These are phyloP conservation scores for Exophiala spinifera DNA, from an alignment of 2,329 filamentous ascomycete genomes.

Conservation along the genomic window DNA sequence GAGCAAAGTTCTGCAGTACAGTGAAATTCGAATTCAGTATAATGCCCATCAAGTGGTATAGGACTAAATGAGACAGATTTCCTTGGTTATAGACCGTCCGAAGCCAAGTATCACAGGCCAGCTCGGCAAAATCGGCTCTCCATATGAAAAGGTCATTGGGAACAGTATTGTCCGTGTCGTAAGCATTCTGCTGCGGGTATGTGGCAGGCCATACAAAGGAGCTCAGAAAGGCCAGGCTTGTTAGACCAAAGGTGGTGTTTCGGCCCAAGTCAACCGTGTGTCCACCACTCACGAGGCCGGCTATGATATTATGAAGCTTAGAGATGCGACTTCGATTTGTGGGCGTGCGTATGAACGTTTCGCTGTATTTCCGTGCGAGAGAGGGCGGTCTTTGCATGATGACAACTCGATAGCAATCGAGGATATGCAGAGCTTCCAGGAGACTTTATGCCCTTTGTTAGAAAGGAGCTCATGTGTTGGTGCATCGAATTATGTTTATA, in stretches of 20 bases:
- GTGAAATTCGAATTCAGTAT: slow-evolving; percentile 13
- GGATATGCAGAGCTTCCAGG: slow-evolving; percentile 16
- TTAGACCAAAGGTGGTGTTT: not conserved
- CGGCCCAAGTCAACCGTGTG: not conserved
- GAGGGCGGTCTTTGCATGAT: slow-evolving; percentile 14
- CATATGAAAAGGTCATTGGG: slow-evolving; percentile 6
- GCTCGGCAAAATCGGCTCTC: slow-evolving; percentile 6
- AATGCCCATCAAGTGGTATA: slow-evolving; percentile 16
- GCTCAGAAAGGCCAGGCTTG: slow-evolving; percentile 5
- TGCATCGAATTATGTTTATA: too few relatives aligned
- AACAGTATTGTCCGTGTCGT: slow-evolving; percentile 1
- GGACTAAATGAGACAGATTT: not conserved
- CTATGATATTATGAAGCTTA: not conserved
- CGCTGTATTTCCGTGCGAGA: slow-evolving; percentile 2
- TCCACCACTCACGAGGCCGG: not conserved
- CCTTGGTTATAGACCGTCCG: not conserved
- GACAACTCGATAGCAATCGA: slow-evolving; percentile 15
- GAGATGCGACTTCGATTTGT: not conserved
- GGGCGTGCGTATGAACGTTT: slow-evolving; percentile 2
- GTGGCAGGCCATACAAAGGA: slow-evolving; percentile 6
- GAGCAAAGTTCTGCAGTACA: slow-evolving; percentile 14
- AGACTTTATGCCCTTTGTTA: not conserved
- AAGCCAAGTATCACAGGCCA: slow-evolving; percentile 14
- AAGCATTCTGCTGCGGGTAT: slow-evolving; percentile 11
- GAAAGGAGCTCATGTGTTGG: too few relatives aligned